These are phyloP conservation scores for Aspergillus taichungensis DNA, from an alignment of 495 filamentous ascomycete species.

Conservation along the genomic window DNA sequence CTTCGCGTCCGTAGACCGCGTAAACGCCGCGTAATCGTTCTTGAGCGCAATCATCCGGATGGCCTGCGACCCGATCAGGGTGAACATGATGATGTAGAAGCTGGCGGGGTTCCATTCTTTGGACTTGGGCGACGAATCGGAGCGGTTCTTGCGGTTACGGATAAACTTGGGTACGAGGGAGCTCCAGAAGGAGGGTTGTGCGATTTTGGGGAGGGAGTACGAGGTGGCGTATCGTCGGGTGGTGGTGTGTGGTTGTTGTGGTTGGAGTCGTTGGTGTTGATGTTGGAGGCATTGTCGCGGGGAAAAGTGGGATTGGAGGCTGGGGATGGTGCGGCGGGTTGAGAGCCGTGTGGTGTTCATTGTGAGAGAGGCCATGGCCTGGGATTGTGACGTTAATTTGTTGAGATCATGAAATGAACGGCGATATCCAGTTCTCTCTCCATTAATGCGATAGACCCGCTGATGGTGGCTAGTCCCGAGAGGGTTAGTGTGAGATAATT, in stretches of 20 bases:
- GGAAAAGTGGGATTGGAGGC: neutral
- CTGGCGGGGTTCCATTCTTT: slow-evolving; percentile 90
- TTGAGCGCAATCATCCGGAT: slow-evolving; percentile 82
- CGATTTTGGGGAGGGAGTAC: slow-evolving; percentile 45
- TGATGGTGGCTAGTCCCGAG: too few relatives aligned
- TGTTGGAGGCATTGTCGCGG: too few relatives aligned
- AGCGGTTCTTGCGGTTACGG: slow-evolving; percentile 22
- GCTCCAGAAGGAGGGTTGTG: slow-evolving; percentile 61
- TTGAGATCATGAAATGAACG: too few relatives aligned
- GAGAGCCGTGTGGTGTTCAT: slow-evolving; percentile 7
- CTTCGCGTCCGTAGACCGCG: slow-evolving; percentile 66
- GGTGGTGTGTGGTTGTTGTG: slow-evolving; percentile 3
- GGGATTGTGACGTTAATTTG: neutral
- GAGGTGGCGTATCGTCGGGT: slow-evolving; percentile 24
- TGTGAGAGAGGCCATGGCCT: neutral
- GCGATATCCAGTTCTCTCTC: too few relatives aligned
- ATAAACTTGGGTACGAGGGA: slow-evolving; percentile 51
- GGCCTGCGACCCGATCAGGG: slow-evolving; percentile 87
- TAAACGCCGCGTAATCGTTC: slow-evolving; percentile 63
- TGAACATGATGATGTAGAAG: slow-evolving; percentile 82
- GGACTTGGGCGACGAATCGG: slow-evolving; percentile 31
- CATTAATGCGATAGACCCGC: too few relatives aligned
- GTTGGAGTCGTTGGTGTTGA: neutral
- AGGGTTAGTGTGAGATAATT: too few relatives aligned
- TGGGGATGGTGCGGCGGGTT: neutral